phyloP scores from a whole-genome alignment of 371 early-diverging fungal genomes.

The Batkoa obscura region DNA sequence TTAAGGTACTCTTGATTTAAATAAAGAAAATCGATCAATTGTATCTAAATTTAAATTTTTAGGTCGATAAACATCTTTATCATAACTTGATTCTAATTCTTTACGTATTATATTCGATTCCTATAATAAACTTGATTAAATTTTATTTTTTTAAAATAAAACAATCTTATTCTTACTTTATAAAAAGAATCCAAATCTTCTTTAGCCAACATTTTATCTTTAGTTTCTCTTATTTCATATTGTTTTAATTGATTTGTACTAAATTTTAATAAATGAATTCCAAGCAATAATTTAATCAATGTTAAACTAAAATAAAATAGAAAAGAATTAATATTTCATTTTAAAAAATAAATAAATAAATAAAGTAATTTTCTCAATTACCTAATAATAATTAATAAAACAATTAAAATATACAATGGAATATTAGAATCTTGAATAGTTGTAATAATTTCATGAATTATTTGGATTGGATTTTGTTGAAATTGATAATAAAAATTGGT shows the following conservation, averaged over 20 bases:
- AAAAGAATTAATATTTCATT: neutral
- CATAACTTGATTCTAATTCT: neutral
- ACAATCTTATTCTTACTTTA: too few relatives aligned
- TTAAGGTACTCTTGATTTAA: slow-evolving; percentile 73
- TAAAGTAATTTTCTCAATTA: too few relatives aligned
- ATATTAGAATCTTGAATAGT: neutral
- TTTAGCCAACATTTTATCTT: neutral
- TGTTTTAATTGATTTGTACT: too few relatives aligned
- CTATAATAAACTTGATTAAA: neutral
- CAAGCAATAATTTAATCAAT: slow-evolving; percentile 48
- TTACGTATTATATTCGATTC: slow-evolving; percentile 8
- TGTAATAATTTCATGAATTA: too few relatives aligned
- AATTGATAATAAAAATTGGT: too few relatives aligned
- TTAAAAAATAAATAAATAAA: neutral
- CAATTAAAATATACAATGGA: neutral
- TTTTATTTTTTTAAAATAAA: too few relatives aligned
- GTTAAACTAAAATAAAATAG: slow-evolving; percentile 19
- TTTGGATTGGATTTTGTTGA: too few relatives aligned
- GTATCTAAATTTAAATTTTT: slow-evolving; percentile 49
- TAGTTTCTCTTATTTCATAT: too few relatives aligned
- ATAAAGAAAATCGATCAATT: slow-evolving; percentile 76
- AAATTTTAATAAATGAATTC: too few relatives aligned
- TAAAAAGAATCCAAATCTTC: neutral
- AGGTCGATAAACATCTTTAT: slow-evolving; percentile 6
- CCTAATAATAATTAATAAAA: slow-evolving; percentile 11